Evolutionary conservation across 2,329 filamentous ascomycete species (phyloP).

Genomic region (Pseudocercospora crystallina): DNA sequence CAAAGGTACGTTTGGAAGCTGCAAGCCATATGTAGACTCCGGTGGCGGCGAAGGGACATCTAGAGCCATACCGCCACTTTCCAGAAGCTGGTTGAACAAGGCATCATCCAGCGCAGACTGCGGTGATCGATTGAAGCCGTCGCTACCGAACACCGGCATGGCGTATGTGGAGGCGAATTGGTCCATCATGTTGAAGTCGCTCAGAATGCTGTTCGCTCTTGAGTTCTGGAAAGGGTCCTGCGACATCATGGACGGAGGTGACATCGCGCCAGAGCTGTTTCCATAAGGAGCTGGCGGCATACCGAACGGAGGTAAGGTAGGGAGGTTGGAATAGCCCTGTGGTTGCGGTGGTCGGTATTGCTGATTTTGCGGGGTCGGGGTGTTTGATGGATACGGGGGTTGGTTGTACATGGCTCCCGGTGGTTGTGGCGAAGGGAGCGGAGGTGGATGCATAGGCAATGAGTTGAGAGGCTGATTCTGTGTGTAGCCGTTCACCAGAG

Average conservation of each 20-base stretch:
- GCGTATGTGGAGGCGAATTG: conserved; percentile 56
- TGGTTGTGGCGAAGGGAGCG: conserved; percentile 23
- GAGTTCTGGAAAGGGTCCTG: conserved; percentile 24
- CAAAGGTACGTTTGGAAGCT: conserved; percentile 20
- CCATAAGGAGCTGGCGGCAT: conserved; percentile 17
- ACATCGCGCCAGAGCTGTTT: conserved; percentile 21
- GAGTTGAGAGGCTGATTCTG: conserved; percentile 14
- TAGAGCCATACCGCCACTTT: conserved; percentile 15
- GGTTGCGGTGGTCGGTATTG: conserved; percentile 23
- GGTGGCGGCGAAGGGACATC: conserved; percentile 27
- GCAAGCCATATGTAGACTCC: conserved; percentile 22
- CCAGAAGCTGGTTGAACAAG: conserved; percentile 30
- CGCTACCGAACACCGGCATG: conserved; percentile 83
- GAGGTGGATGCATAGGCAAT: conserved; percentile 31
- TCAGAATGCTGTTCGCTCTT: conserved; percentile 21
- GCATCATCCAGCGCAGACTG: conserved; percentile 27
- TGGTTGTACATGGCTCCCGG: conserved; percentile 22
- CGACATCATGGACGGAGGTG: conserved; percentile 23
- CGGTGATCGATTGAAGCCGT: conserved; percentile 78
- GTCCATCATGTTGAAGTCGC: conserved; percentile 41
- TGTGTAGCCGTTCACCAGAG: conserved; percentile 17
- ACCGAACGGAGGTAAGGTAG: conserved; percentile 30
- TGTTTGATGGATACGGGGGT: conserved; percentile 23
- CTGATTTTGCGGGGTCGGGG: conserved; percentile 14
- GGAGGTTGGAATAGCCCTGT: conserved; percentile 20